Percentiles rank a stretch among this genome's conserved stretches.
Evolutionary conservation across 1,139 yeast genomes (phyloP).

Genomic region (Candida labiduridarum): DNA sequence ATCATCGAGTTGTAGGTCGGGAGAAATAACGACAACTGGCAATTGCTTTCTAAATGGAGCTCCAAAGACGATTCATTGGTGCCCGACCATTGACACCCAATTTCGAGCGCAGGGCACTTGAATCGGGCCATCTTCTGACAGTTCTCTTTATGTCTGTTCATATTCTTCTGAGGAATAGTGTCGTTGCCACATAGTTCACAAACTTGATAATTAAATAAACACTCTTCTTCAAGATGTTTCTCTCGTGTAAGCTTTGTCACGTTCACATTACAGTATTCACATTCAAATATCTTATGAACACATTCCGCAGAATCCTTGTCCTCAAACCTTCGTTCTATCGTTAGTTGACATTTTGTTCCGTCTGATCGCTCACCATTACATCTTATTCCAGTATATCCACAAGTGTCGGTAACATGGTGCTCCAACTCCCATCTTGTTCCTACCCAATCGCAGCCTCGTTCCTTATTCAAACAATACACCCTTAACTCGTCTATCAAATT

Average conservation of each 20-base stretch:
- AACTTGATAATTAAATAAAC: conserved; percentile 41
- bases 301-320: conserved; percentile 20
- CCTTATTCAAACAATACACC: conserved; percentile 55
- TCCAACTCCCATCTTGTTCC: conserved; percentile 65
- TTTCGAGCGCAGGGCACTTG: conserved; percentile 42
- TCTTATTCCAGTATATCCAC: conserved; percentile 53
- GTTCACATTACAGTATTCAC: conserved; percentile 40
- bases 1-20: conserved; percentile 30
- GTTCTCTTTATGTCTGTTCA: conserved; percentile 37
- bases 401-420: conserved; percentile 51
- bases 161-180: conserved; percentile 37
- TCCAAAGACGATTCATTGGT: conserved; percentile 41
- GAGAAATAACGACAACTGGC: conserved; percentile 35
- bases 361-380: conserved; percentile 37
- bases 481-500: conserved; percentile 63
- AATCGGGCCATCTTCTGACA: conserved; percentile 36
- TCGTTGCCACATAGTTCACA: conserved; percentile 47
- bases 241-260: conserved; percentile 34
- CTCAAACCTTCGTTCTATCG: conserved; percentile 17
- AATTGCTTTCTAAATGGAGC: conserved; percentile 36
- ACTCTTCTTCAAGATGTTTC: conserved; percentile 40
- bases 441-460: conserved; percentile 59
- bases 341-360: conserved; percentile 10
- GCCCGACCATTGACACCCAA: conserved; percentile 48
- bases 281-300: conserved; percentile 39